Conservation (phyloP, 1,284 basidiomycete genomes). For the Ceratobasidium sp. region DNA sequence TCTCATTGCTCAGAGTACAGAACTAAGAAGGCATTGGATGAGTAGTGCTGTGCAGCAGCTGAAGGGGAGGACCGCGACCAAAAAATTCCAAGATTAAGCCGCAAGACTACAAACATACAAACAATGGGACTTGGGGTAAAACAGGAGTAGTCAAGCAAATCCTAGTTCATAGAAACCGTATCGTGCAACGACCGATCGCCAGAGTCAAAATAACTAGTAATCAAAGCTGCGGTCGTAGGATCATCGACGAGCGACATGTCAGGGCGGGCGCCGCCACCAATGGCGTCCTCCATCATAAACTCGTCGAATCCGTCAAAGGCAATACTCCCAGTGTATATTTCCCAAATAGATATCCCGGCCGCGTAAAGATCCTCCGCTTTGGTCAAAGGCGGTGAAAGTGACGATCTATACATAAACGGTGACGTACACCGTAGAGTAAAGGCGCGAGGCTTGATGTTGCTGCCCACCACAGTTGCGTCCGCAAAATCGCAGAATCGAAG, state of each 20-base stretch:
- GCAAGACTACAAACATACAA: no score
- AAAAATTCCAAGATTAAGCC: no score
- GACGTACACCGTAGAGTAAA: not conserved
- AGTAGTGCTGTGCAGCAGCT: no score
- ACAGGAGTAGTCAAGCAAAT: no score
- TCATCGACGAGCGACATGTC: not conserved
- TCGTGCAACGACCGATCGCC: not conserved
- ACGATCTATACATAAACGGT: not conserved
- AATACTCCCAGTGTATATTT: not conserved
- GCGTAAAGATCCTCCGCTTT: conserved; percentile 6
- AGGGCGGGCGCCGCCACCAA: not conserved
- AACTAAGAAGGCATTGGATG: no score
- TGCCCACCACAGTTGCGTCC: not conserved
- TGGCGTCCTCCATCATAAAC: not conserved
- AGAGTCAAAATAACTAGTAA: not conserved
- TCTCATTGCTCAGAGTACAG: no score
- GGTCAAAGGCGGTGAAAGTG: not conserved
- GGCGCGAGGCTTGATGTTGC: not conserved
- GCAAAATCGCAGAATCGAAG: conserved; percentile 14
- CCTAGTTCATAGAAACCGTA: no score
- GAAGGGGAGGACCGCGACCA: no score
- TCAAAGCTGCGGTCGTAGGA: not conserved
- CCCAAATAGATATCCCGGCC: not conserved
- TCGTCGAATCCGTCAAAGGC: not conserved
- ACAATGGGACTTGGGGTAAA: no score